A percentile compares a stretch with the other conserved stretches of the same genome.
Conservation (phyloP, 495 filamentous ascomycete species). For the Entonaema liquescens region DNA sequence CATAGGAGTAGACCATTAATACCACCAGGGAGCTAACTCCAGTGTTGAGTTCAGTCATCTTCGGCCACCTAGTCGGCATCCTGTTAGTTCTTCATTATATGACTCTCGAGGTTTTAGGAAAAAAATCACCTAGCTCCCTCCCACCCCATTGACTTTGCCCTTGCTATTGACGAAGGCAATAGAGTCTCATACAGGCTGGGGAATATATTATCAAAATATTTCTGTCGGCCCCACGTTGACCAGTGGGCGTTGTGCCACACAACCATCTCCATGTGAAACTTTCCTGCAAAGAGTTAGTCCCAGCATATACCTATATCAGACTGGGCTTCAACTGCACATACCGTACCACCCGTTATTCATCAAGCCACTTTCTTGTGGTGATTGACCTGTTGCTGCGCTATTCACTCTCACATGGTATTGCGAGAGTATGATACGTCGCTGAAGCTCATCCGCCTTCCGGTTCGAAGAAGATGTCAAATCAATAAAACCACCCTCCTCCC, state of each 20-base stretch:
- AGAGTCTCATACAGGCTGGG: constrained; percentile 54
- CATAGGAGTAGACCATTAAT: constrained; percentile 54
- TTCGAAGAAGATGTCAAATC: constrained; percentile 52
- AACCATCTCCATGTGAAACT: constrained; percentile 53
- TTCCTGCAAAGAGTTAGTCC: constrained; percentile 11
- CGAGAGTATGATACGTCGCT: constrained; percentile 59
- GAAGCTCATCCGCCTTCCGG: constrained; percentile 55
- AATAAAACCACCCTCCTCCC: constrained; percentile 57
- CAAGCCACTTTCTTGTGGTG: constrained; percentile 53
- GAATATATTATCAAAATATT: constrained; percentile 49
- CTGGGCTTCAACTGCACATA: constrained; percentile 8
- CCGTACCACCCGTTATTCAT: constrained; percentile 58
- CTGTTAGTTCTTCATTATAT: not conserved
- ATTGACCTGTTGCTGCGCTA: constrained; percentile 45
- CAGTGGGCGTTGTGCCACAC: constrained; percentile 58
- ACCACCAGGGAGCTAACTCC: constrained; percentile 57
- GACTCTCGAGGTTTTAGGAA: not conserved
- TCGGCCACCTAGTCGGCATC: constrained; percentile 47
- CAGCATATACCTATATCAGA: not conserved
- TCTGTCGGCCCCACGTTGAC: constrained; percentile 53
- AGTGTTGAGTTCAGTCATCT: constrained; percentile 57
- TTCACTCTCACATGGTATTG: constrained; percentile 62
- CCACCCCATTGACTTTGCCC: constrained; percentile 56
- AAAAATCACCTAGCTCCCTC: constrained; percentile 47
- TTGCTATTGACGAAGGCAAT: constrained; percentile 50